Conservation (phyloP, 352 stramenopile species). For the Thraustochytrium sp. region DNA sequence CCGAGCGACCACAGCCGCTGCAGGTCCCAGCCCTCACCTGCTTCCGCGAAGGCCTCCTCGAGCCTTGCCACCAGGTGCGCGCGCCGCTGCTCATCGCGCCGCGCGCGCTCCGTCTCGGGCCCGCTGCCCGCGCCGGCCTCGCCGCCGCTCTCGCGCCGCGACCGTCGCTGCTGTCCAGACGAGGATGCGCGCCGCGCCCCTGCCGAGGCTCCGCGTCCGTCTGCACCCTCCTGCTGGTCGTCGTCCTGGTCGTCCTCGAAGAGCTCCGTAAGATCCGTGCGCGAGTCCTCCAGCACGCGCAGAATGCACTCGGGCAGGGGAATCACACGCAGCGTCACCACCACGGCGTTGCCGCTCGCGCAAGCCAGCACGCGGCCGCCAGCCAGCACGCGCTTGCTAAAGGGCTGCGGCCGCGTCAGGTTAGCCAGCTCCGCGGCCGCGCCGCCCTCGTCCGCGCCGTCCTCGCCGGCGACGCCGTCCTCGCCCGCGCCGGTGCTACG, state of each 20-base stretch:
- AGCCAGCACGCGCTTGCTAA: not conserved
- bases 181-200: too few species aligned
- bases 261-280: constrained; percentile 51
- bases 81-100: not conserved
- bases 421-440: too few species aligned
- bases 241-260: not conserved
- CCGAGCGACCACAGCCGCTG: constrained; percentile 48
- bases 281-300: constrained; percentile 67
- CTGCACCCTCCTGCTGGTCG: not conserved
- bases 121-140: not conserved
- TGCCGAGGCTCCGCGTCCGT: not conserved
- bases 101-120: not conserved
- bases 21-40: constrained; percentile 27
- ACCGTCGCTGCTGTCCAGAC: too few species aligned
- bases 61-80: not conserved
- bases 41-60: not conserved
- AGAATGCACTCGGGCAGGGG: constrained; percentile 64
- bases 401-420: not conserved
- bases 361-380: constrained; percentile 55
- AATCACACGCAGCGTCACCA: constrained; percentile 66
- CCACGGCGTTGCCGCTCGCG: constrained; percentile 64
- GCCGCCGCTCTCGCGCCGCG: too few species aligned
- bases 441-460: not conserved
- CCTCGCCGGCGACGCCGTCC: not conserved
- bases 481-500: constrained; percentile 16